phyloP scores from a whole-genome alignment of 805 yeast genomes.

The Lipomyces chichibuensis region DNA sequence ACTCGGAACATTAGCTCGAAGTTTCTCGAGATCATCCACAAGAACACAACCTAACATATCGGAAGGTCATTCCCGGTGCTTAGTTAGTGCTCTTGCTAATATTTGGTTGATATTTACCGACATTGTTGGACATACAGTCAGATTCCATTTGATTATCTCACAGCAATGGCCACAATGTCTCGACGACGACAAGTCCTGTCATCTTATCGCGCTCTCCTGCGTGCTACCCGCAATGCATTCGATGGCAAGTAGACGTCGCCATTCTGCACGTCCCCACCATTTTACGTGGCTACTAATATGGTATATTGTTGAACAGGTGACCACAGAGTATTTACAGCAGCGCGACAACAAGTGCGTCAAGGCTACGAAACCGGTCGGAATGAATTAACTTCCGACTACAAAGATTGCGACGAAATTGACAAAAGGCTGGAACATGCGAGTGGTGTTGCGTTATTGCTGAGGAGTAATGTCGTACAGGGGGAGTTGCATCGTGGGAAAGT shows the following conservation, averaged over 20 bases:
- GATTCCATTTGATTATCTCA: neutral
- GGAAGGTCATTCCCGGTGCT: no score
- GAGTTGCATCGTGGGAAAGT: conserved; percentile 33
- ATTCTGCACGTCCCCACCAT: neutral
- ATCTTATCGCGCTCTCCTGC: conserved; percentile 40
- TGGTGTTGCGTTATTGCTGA: conserved; percentile 71
- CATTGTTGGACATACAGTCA: neutral
- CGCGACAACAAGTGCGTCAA: conserved; percentile 61
- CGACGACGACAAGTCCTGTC: conserved; percentile 34
- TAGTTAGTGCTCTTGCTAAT: neutral
- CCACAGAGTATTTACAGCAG: conserved; percentile 54
- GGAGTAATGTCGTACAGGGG: conserved; percentile 87
- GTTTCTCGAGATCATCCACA: no score
- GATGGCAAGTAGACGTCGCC: conserved; percentile 28
- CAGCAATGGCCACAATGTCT: conserved; percentile 18
- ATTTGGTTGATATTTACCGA: neutral
- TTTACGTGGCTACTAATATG: neutral
- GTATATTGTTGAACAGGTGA: conserved; percentile 42
- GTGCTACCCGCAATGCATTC: conserved; percentile 45
- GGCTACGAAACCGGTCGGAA: conserved; percentile 51
- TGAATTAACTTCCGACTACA: conserved; percentile 10
- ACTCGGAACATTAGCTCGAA: no score
- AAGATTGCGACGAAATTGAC: conserved; percentile 49
- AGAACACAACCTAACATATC: no score
- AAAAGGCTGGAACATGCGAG: conserved; percentile 60